Evolutionary conservation across 108 stramenopile species (phyloP).

Genomic region (Fragilaria radians): DNA sequence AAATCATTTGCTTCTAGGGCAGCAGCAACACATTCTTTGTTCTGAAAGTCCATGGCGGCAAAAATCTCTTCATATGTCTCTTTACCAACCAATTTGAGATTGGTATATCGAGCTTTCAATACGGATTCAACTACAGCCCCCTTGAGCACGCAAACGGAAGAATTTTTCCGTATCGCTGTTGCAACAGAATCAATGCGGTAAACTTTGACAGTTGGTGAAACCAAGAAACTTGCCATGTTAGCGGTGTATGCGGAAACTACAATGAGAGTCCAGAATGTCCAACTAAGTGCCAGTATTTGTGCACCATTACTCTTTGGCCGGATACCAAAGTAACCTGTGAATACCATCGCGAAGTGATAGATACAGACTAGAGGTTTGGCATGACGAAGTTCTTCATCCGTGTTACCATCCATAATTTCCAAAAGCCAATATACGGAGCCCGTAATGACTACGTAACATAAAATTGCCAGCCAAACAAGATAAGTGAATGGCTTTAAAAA

Average conservation of each 20-base stretch:
- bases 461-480: constrained; percentile 16
- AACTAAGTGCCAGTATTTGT: constrained; percentile 11
- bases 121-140: constrained; percentile 1
- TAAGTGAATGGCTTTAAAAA: constrained; percentile 16
- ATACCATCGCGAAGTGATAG: constrained; percentile 10
- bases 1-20: too few species aligned
- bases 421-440: constrained; percentile 15
- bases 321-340: constrained; percentile 14
- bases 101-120: constrained; percentile 12
- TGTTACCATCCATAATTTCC: constrained; percentile 5
- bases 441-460: constrained; percentile 12
- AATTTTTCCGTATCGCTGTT: constrained; percentile 8
- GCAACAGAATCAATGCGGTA: constrained; percentile 15
- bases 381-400: background rate
- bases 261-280: constrained; percentile 34
- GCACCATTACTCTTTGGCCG: constrained; percentile 6
- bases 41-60: constrained; percentile 10
- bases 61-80: constrained; percentile 4
- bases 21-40: constrained; percentile 23
- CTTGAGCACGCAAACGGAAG: constrained; percentile 16
- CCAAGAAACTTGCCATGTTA: constrained; percentile 29
- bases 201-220: constrained; percentile 2
- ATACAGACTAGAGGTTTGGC: constrained; percentile 7
- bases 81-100: constrained; percentile 11
- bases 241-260: constrained; percentile 29